Evolutionary conservation across 78 protist species (phyloP), one percentile per base, ranked within the genome.

Genomic region (Creolimax fragrantissima): DNA sequence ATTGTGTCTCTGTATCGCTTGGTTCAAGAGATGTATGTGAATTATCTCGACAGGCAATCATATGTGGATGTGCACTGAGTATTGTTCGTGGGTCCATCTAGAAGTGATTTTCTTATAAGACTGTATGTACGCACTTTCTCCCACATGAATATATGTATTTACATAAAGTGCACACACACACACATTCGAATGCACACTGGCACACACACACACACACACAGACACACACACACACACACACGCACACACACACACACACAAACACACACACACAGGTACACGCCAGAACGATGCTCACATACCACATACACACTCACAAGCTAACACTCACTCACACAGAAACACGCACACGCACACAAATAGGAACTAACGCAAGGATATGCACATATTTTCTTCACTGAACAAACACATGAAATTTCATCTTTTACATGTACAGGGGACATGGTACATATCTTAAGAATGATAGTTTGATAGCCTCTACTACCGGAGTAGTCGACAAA

Each of bases 401-500:
- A 47, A 47, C 11, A 47, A 11, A 47, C 74, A 24, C 74, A 47
- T 47, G 11, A 47, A 17, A 5, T 17, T 88, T 4, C 45, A 5
- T 6, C 5, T 6, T 6, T 5, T 45, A 45, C 66, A 88, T 6
- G 5, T 17, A 88, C 81, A 89, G 91, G 5, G 91, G 85, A 67
- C 91, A 89, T 45, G 90, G 90, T 5, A 88, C 90, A 17, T 88
- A n/a, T 6, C 36, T 45, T 5, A 45, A 5, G 35, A 45, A 45
- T 11, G 43, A 88, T 7, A 35, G 4, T 4, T 35, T 88, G 43
- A 45, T 88, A 4, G 90, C 90, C 5, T n/a, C 90, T 35, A 88
- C 90, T 5, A 11, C 43, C 5, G 90, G 90, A 11, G 67, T 88
- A 35, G 90, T 88, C 36, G 90, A 88, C 35, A 88, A 88, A 11